A percentile compares a stretch with the other conserved stretches of the same genome.
Conservation (phyloP, 2,329 filamentous ascomycete genomes). For the Alternaria sp. region DNA sequence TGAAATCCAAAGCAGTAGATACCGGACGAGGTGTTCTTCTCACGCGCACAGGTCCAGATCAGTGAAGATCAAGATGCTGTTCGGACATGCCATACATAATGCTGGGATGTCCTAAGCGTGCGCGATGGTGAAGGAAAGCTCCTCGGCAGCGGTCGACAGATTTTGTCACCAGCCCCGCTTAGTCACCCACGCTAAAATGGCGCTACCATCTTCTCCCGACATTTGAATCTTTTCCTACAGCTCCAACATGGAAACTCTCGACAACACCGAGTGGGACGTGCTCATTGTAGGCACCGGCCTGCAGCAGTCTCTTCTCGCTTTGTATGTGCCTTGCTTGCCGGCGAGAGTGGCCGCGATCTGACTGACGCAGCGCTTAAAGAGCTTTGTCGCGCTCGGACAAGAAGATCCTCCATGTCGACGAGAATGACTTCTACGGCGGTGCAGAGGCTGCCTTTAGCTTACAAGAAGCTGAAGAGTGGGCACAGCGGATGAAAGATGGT, state of each 20-base stretch:
- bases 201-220: slow-evolving; percentile 32
- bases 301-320: slow-evolving; percentile 61
- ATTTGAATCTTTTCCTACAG: slow-evolving; percentile 26
- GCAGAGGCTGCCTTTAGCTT: slow-evolving; percentile 85
- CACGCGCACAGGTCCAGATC: slow-evolving; percentile 51
- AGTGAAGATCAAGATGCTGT: slow-evolving; percentile 56
- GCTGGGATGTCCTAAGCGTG: slow-evolving; percentile 45
- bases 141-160: slow-evolving; percentile 20
- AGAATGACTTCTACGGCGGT: slow-evolving; percentile 87
- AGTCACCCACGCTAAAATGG: slow-evolving; percentile 41
- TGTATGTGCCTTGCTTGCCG: slow-evolving; percentile 53
- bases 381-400: slow-evolving; percentile 91
- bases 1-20: slow-evolving; percentile 61
- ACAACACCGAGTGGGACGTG: slow-evolving; percentile 61
- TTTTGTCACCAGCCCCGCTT: slow-evolving; percentile 39
- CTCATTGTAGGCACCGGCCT: slow-evolving; percentile 62
- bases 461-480: slow-evolving; percentile 82
- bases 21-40: slow-evolving; percentile 58
- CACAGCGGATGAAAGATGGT: slow-evolving; percentile 51
- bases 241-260: slow-evolving; percentile 58
- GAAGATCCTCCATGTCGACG: slow-evolving; percentile 88
- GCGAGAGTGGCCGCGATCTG: slow-evolving; percentile 60
- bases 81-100: slow-evolving; percentile 44
- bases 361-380: slow-evolving; percentile 78
- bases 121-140: slow-evolving; percentile 42